Percentiles rank a stretch among this genome's conserved stretches.
phyloP scores from a whole-genome alignment of 2,329 filamentous ascomycete genomes.

The Phialocephala subalpina region DNA sequence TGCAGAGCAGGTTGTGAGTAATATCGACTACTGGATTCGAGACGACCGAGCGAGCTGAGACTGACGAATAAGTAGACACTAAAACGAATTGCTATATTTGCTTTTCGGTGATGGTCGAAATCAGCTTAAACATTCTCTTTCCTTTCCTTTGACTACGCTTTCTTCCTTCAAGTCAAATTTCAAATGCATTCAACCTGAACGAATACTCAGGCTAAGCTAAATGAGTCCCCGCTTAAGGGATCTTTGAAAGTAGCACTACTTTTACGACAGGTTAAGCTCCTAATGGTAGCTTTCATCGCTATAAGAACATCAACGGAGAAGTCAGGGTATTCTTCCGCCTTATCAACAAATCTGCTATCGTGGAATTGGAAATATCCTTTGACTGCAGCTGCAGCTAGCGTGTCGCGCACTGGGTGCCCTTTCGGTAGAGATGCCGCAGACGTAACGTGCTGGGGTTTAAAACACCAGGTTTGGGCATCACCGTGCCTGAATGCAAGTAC shows the following conservation, averaged over 20 bases:
- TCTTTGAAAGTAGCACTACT: conserved; percentile 14
- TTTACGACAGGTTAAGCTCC: conserved; percentile 1
- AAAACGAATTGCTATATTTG: too few relatives aligned
- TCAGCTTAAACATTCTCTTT: too few relatives aligned
- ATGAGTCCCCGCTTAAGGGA: conserved; percentile 12
- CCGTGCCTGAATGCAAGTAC: too few relatives aligned
- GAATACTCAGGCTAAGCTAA: too few relatives aligned
- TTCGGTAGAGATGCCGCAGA: conserved; percentile 19
- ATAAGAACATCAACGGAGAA: conserved; percentile 23
- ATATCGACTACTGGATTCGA: conserved; percentile 41
- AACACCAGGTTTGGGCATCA: too few relatives aligned
- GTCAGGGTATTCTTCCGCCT: conserved; percentile 15
- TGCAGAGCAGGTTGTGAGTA: conserved; percentile 42
- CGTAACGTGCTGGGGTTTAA: conserved; percentile 21
- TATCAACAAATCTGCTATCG: conserved; percentile 19
- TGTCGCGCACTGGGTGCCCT: conserved; percentile 24
- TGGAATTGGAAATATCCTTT: conserved; percentile 19
- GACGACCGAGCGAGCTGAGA: conserved; percentile 23
- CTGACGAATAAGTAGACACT: conserved; percentile 15
- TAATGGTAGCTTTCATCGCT: conserved; percentile 16
- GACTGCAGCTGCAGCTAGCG: conserved; percentile 22
- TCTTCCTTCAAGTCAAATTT: too few relatives aligned
- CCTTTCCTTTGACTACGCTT: too few relatives aligned
- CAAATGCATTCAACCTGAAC: too few relatives aligned
- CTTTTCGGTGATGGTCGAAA: too few relatives aligned